Conservation (phyloP, 2,329 filamentous ascomycete genomes). For the Onygenales sp. region DNA sequence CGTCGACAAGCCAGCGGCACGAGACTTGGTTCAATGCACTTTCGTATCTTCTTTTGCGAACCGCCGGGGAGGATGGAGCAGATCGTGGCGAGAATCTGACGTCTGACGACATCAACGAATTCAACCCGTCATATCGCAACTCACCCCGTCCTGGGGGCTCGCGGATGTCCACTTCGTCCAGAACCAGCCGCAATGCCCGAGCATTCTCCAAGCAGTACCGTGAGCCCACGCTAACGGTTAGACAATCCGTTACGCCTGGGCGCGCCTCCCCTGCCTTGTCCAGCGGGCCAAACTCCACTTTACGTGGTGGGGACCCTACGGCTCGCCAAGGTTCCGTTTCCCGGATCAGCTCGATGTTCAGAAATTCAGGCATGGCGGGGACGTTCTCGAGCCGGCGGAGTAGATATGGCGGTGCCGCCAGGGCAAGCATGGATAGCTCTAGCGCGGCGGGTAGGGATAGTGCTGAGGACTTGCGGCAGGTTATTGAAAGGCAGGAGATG, state of each 20-base stretch:
- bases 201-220: conserved; percentile 50
- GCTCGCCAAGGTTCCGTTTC: conserved; percentile 34
- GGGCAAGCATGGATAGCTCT: conserved; percentile 28
- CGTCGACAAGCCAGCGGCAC: conserved; percentile 83
- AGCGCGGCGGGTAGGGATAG: conserved; percentile 52
- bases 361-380: conserved; percentile 36
- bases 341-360: conserved; percentile 39
- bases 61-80: conserved; percentile 45
- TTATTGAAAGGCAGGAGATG: conserved; percentile 58
- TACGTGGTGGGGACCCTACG: conserved; percentile 23
- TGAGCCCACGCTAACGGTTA: conserved; percentile 28
- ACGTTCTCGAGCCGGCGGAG: conserved; percentile 42
- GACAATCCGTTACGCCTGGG: conserved; percentile 26
- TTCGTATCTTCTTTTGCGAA: conserved; percentile 80
- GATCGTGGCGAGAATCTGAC: conserved; percentile 50
- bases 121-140: conserved; percentile 60
- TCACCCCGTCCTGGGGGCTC: conserved; percentile 45
- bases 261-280: conserved; percentile 27
- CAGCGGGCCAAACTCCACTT: conserved; percentile 23
- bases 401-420: conserved; percentile 24
- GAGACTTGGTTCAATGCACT: conserved; percentile 98
- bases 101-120: conserved; percentile 60
- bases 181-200: conserved; percentile 63
- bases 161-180: conserved; percentile 62
- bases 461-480: conserved; percentile 70